Evolutionary conservation across 768 basidiomycete species (phyloP), one percentile per base, ranked within the genome.

Genomic region (Suillus americanus): DNA sequence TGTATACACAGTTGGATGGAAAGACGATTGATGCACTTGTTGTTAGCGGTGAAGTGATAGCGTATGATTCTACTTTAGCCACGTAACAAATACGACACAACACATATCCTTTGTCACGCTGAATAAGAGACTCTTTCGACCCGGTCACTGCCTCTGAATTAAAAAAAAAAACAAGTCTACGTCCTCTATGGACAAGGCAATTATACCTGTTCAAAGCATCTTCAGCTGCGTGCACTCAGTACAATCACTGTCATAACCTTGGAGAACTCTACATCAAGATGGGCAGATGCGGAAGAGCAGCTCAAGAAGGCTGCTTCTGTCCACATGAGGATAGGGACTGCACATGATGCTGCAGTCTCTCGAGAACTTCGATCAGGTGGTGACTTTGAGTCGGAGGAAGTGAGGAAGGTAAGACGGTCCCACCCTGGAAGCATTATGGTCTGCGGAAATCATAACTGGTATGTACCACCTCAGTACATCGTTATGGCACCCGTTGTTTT

Each of bases 221-320:
- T 70, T 23, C 74, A 78, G 64, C 70, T 76, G 50, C 64, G 72
- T n/a, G 77, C 76, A 10, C 63, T 72, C 60, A 66, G 60, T 3
- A 46, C 61, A 10, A n/a, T 40, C 38, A 40, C 3, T 40, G 13
- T 40, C 13, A 40, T 13, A 40, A 68, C 10, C 67, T 81, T 3
- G 80, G 74, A 37, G 78, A 80, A 62, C 62, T 77, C 2, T 78
- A 79, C 60, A 68, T 77, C 23, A 70, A 71, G 51, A 73, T 76
- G 70, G 73, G 68, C 33, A 74, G 75, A 80, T 12, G 79, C 81
- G 0, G 78, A 81, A 67, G 72, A 70, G 5, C 73, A 79, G 61
- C 69, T 80, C 18, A 69, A 67, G 37, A 72, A 75, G 62, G 79
- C 76, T 10, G 43, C 74, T 12, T 41, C 59, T 4, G 69, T 79